These are phyloP conservation scores for Aspergillus campestris DNA, from an alignment of 495 filamentous ascomycete genomes.

Conservation along the genomic window DNA sequence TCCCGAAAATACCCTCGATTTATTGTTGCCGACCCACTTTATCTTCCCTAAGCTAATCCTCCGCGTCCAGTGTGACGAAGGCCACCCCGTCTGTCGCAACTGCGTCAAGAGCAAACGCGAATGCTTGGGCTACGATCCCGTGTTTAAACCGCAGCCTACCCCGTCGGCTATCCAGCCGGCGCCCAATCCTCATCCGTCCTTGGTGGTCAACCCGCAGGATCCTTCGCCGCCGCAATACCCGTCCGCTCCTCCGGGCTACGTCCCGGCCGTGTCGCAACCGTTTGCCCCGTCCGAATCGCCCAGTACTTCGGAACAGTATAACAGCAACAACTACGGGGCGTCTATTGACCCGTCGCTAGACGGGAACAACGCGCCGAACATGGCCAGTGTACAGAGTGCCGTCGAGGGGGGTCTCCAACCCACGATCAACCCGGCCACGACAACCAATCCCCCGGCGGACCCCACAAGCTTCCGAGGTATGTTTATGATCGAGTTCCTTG, in stretches of 20 bases:
- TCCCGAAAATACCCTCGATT: constrained; percentile 7
- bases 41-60: constrained; percentile 5
- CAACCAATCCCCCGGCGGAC: constrained; percentile 20
- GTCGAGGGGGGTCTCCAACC: constrained; percentile 20
- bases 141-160: constrained; percentile 81
- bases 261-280: constrained; percentile 50
- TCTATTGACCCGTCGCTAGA: constrained; percentile 73
- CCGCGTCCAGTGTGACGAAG: constrained; percentile 81
- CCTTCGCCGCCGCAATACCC: constrained; percentile 35
- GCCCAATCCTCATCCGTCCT: constrained; percentile 43
- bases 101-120: constrained; percentile 98
- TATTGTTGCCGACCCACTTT: constrained; percentile 7
- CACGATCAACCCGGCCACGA: constrained; percentile 21
- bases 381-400: constrained; percentile 31
- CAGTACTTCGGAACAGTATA: constrained; percentile 38
- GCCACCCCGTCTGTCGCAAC: constrained; percentile 89
- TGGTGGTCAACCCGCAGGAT: constrained; percentile 40
- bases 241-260: constrained; percentile 48
- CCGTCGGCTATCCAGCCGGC: constrained; percentile 74
- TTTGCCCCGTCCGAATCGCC: constrained; percentile 50
- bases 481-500: constrained; percentile 1
- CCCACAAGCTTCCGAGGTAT: constrained; percentile 31
- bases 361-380: constrained; percentile 17
- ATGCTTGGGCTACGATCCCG: constrained; percentile 94
- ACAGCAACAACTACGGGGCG: constrained; percentile 40